Evolutionary conservation across 345 rosid species (phyloP).

Genomic region (Pistacia integerrima): DNA sequence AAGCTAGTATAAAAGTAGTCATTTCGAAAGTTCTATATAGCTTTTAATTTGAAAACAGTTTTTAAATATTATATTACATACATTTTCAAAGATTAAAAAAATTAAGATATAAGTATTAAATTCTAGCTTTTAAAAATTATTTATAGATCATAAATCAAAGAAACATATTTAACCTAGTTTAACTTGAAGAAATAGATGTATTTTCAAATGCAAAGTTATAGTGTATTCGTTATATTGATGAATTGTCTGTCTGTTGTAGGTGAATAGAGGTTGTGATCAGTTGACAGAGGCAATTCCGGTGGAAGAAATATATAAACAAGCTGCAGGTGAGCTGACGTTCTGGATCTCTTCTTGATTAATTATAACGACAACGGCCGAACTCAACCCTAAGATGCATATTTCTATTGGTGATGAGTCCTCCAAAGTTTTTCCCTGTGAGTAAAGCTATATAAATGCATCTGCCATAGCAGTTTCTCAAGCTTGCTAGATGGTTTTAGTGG

Average conservation of each 20-base stretch:
- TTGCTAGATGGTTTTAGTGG: not conserved
- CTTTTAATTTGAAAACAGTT: too few relatives aligned
- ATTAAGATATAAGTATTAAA: too few relatives aligned
- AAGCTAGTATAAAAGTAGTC: too few relatives aligned
- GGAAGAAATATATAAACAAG: slow-evolving; percentile 61
- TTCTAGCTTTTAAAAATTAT: too few relatives aligned
- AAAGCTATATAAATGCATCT: not conserved
- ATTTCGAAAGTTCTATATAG: too few relatives aligned
- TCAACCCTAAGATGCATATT: not conserved
- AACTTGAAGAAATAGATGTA: too few relatives aligned
- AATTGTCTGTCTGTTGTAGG: slow-evolving; percentile 40
- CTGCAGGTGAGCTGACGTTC: slow-evolving; percentile 52
- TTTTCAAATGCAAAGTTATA: too few relatives aligned
- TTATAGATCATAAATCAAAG: too few relatives aligned
- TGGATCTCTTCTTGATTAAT: slow-evolving; percentile 46
- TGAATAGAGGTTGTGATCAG: slow-evolving; percentile 34
- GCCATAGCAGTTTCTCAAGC: not conserved
- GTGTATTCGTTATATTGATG: not conserved
- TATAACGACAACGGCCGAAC: not conserved
- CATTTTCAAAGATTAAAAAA: too few relatives aligned
- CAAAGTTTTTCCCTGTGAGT: not conserved
- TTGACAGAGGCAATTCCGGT: slow-evolving; percentile 36
- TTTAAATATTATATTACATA: too few relatives aligned
- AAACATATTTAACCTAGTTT: too few relatives aligned
- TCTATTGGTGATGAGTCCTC: not conserved